Base-by-base conservation (phyloP, 2,329 filamentous ascomycete genomes). In the Fusarium sp. region DNA sequence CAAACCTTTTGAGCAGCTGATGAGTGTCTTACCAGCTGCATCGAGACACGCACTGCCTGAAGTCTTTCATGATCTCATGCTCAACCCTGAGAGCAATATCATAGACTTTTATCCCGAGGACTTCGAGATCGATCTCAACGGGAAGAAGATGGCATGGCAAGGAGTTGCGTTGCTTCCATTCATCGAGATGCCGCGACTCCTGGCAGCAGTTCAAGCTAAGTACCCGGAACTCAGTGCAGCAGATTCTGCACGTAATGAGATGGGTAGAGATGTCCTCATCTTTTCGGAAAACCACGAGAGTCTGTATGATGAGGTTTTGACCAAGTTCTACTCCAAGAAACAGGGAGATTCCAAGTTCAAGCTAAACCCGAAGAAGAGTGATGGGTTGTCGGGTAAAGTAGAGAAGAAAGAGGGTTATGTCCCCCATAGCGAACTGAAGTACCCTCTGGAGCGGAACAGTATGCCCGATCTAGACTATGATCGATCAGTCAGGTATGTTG, bases 91-190 rank as follows among this genome's bases (percentile, higher is more conserved):
- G 47, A 98, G 94, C 76, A 90, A 94, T 50, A 98, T 99, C 74
- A 93, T 97, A 71, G 95, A 99, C 79, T 99, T 99, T 80, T 99
- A 99, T 76, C 97, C 97, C 0, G 92, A 95, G 77, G 93, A 97
- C 25, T 99, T 99, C 75, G 90, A 92, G 18, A 88, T 98, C 56
- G 96, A 99, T 79, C 83, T 98, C 44, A 99, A 99, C 73, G 96
- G 96, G 58, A 98, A 98, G 84, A 99, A 98, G 79, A 97, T 98
- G 82, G 94, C 94, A 1, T 99, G 97, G 96, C 95, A 98, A 79
- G 96, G 96, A 70, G 92, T 99, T 56, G 94, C 94, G 5, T 84
- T 99, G 22, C 86, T 99, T 34, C 96, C 96, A 0, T 99, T 98
- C 79, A 99, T 99, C 75, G 95, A 99, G 75, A 96, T 97, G 86